phyloP scores from a whole-genome alignment of 106 monocot species.

The Triglochin maritima region DNA sequence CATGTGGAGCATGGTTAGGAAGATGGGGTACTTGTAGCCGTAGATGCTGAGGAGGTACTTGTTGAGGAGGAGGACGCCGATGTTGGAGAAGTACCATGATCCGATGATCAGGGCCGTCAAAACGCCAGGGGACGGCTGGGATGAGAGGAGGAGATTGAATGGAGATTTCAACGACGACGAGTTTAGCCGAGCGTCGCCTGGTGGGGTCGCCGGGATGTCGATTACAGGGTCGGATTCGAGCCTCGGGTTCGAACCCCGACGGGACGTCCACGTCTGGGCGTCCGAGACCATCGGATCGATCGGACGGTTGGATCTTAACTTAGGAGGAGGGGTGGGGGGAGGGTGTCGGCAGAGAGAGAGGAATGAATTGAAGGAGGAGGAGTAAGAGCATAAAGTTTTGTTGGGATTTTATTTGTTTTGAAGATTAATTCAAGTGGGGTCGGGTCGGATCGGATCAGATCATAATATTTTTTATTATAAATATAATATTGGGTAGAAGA shows the following conservation, averaged over 20 bases:
- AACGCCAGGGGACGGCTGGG: constrained; percentile 4
- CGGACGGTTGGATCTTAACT: neutral
- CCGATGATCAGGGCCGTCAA: constrained; percentile 20
- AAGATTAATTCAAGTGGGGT: no score
- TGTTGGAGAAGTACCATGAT: constrained; percentile 27
- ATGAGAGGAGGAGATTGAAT: neutral
- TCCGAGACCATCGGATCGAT: constrained; percentile 12
- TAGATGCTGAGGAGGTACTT: constrained; percentile 30
- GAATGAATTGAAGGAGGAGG: neutral
- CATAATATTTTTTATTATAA: no score
- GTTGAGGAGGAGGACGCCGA: constrained; percentile 23
- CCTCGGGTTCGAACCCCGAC: constrained; percentile 27
- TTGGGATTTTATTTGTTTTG: no score
- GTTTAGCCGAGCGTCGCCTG: neutral
- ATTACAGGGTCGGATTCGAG: constrained; percentile 22
- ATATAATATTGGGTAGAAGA: no score
- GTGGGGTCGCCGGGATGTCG: constrained; percentile 19
- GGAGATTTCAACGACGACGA: neutral
- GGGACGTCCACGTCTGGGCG: constrained; percentile 20
- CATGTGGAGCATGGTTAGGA: constrained; percentile 32
- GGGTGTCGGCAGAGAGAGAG: neutral
- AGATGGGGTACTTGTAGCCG: constrained; percentile 27
- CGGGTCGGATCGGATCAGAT: no score
- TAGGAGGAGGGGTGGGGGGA: no score
- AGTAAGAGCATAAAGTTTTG: neutral